A percentile compares a stretch with the other conserved stretches of the same genome.
phyloP scores from a whole-genome alignment of 1,139 yeast genomes.

The Protomyces macrosporus region DNA sequence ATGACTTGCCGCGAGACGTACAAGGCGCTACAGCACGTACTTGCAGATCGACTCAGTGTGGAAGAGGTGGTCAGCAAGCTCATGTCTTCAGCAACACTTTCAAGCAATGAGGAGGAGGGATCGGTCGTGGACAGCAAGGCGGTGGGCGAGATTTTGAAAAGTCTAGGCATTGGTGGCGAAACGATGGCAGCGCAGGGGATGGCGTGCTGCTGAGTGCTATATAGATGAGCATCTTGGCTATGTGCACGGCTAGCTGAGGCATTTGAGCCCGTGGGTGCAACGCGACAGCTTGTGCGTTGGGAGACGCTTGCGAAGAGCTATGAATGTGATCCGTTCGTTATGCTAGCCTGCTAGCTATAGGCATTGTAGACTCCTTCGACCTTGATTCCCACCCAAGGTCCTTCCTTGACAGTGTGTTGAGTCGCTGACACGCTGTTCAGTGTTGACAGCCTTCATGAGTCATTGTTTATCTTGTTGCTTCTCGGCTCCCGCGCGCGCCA shows the following conservation, averaged over 20 bases:
- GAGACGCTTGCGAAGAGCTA: neutral
- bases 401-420: neutral
- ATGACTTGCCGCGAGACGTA: conserved; percentile 1
- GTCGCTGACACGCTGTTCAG: no score
- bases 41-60: neutral
- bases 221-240: neutral
- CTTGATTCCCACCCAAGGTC: neutral
- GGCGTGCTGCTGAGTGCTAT: neutral
- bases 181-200: neutral
- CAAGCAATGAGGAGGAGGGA: neutral
- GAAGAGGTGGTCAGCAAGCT: conserved; percentile 1
- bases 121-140: neutral
- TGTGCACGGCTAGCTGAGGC: neutral
- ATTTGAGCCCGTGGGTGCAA: no score
- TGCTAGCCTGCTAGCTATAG: neutral
- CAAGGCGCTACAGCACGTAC: neutral
- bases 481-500: no score
- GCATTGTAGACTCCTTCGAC: neutral
- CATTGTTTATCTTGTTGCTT: no score
- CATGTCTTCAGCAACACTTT: neutral
- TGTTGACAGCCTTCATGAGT: no score
- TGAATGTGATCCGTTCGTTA: neutral
- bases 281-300: no score
- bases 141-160: neutral
- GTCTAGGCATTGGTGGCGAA: neutral